Evolutionary conservation across 495 filamentous ascomycete genomes (phyloP).

Genomic region (Penicillium tannophilum): DNA sequence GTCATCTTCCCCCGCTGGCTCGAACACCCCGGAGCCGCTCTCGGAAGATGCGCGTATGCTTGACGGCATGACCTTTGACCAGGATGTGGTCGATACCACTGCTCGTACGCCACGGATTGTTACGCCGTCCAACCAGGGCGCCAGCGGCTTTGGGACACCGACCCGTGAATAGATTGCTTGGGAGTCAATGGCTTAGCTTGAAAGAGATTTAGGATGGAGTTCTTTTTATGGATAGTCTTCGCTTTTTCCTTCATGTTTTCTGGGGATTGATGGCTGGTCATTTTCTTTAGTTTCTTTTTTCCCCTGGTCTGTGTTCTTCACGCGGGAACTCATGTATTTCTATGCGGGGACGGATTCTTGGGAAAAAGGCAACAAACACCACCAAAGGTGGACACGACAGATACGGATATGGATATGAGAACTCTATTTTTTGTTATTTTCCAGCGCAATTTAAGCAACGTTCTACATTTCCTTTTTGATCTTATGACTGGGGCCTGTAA

Average conservation of each 20-base stretch:
- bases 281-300: slow-evolving; percentile 10
- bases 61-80: slow-evolving; percentile 59
- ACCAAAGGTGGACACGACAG: slow-evolving; percentile 15
- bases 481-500: not conserved
- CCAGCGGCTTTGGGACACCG: slow-evolving; percentile 20
- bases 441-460: slow-evolving; percentile 11
- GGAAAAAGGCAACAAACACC: slow-evolving; percentile 3
- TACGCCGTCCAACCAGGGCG: slow-evolving; percentile 24
- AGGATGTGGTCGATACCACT: slow-evolving; percentile 56
- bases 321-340: slow-evolving; percentile 17
- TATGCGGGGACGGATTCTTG: slow-evolving; percentile 12
- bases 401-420: slow-evolving; percentile 11
- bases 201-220: slow-evolving; percentile 16
- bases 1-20: slow-evolving; percentile 38
- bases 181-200: slow-evolving; percentile 4
- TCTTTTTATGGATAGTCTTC: slow-evolving; percentile 1
- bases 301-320: slow-evolving; percentile 4
- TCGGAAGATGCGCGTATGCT: slow-evolving; percentile 52
- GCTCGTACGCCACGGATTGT: slow-evolving; percentile 44
- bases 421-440: not conserved
- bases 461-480: not conserved
- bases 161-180: slow-evolving; percentile 18
- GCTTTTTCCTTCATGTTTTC: not conserved
- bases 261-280: not conserved
- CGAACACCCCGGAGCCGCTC: slow-evolving; percentile 42